A percentile compares a stretch with the other conserved stretches of the same genome.
phyloP scores from a whole-genome alignment of 805 yeast species.

The Wickerhamomyces alni region DNA sequence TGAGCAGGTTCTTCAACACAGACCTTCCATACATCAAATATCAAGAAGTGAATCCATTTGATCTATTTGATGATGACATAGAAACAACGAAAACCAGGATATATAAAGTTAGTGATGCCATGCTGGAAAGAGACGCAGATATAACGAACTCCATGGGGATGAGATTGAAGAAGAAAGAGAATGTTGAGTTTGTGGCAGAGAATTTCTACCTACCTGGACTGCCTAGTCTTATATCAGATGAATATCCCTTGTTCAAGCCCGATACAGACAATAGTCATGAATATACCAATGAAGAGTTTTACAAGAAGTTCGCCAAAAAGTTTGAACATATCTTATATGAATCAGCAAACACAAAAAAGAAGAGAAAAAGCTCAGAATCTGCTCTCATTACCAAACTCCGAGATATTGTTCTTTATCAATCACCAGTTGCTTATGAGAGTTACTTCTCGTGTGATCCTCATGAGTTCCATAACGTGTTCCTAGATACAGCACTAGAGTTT shows the following conservation, averaged over 20 bases:
- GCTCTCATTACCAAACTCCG: slow-evolving; percentile 6
- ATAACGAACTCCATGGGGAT: slow-evolving; percentile 17
- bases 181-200: slow-evolving; percentile 10
- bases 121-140: slow-evolving; percentile 18
- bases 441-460: slow-evolving; percentile 1
- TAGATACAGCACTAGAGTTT: slow-evolving; percentile 1
- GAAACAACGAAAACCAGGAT: slow-evolving; percentile 4
- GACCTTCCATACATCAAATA: slow-evolving; percentile 19
- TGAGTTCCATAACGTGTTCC: slow-evolving; percentile 4
- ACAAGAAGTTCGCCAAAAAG: slow-evolving; percentile 4
- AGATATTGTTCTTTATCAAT: slow-evolving; percentile 9
- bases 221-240: slow-evolving; percentile 19
- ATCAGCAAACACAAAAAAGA: neutral
- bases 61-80: slow-evolving; percentile 11
- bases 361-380: neutral
- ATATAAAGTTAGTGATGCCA: slow-evolving; percentile 11
- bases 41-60: slow-evolving; percentile 18
- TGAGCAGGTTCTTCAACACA: slow-evolving; percentile 9
- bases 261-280: slow-evolving; percentile 10
- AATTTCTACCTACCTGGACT: slow-evolving; percentile 19
- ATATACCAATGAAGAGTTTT: slow-evolving; percentile 12
- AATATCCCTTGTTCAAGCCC: slow-evolving; percentile 21
- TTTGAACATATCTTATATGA: slow-evolving; percentile 8
- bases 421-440: slow-evolving; percentile 7
- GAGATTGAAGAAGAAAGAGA: slow-evolving; percentile 4